A percentile compares a stretch with the other conserved stretches of the same genome.
phyloP scores from a whole-genome alignment of 2,329 filamentous ascomycete species.

The Esteya vermicola region DNA sequence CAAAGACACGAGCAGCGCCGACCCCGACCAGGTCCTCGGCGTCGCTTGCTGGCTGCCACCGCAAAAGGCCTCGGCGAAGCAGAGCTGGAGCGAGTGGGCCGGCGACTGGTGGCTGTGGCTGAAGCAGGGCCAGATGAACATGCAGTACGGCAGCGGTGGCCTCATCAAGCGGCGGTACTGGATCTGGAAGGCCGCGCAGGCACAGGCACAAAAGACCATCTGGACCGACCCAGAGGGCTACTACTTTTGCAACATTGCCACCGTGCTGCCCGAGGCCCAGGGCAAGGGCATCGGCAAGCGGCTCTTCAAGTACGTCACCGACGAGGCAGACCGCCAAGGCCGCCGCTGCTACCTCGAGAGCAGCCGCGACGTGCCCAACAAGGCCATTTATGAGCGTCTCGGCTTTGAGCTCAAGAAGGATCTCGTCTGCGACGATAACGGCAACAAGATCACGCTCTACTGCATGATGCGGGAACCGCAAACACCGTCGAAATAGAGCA shows the following conservation, averaged over 20 bases:
- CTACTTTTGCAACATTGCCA: neutral
- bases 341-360: neutral
- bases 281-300: neutral
- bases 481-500: too few relatives aligned
- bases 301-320: neutral
- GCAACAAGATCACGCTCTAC: too few relatives aligned
- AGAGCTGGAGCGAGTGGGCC: neutral
- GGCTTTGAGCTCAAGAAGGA: neutral
- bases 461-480: too few relatives aligned
- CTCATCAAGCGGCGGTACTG: neutral
- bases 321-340: neutral
- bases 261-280: neutral
- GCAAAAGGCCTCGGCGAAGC: neutral
- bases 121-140: neutral
- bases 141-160: neutral
- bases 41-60: constrained; percentile 1
- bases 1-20: neutral
- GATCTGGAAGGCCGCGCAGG: constrained; percentile 1
- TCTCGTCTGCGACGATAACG: too few relatives aligned
- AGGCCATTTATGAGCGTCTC: neutral
- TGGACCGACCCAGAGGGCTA: neutral
- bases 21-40: neutral
- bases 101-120: neutral
- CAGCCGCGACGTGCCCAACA: neutral
- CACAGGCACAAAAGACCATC: constrained; percentile 1